Evolutionary conservation across 257 asterid species (phyloP).

Genomic region (Linaria vulgaris): DNA sequence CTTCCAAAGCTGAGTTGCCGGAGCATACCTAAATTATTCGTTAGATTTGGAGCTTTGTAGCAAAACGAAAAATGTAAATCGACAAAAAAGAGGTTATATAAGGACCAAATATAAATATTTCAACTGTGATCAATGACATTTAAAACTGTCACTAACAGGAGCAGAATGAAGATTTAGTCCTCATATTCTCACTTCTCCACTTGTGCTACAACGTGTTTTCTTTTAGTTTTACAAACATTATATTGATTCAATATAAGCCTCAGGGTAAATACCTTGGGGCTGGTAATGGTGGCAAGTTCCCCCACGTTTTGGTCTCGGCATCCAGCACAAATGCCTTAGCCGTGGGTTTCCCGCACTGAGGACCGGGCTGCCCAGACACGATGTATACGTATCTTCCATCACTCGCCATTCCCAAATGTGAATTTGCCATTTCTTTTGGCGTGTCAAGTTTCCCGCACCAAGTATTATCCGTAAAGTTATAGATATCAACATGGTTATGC

Average conservation of each 20-base stretch:
- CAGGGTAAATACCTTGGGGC: slow-evolving; percentile 55
- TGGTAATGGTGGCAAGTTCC: slow-evolving; percentile 57
- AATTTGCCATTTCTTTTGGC: slow-evolving; percentile 73
- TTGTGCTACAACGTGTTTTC: too few species aligned
- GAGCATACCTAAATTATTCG: slow-evolving; percentile 63
- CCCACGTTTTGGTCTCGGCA: slow-evolving; percentile 53
- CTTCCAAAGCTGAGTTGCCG: slow-evolving; percentile 79
- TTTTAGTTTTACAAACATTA: too few species aligned
- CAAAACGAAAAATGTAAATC: not conserved
- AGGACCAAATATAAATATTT: too few species aligned
- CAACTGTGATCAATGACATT: too few species aligned
- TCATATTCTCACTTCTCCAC: too few species aligned
- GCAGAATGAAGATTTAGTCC: too few species aligned
- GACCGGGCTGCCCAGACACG: slow-evolving; percentile 69
- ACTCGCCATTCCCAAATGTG: slow-evolving; percentile 71
- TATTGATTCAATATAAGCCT: not conserved
- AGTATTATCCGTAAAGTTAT: slow-evolving; percentile 52
- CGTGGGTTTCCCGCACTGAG: slow-evolving; percentile 61
- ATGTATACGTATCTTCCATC: slow-evolving; percentile 74
- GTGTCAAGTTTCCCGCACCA: slow-evolving; percentile 59
- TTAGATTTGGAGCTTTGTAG: not conserved
- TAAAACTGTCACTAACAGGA: too few species aligned
- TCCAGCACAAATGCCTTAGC: slow-evolving; percentile 59
- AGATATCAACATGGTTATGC: slow-evolving; percentile 74
- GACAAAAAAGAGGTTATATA: too few species aligned